Conservation (phyloP, 139 green algal genomes). For the Micractinium sp. region DNA sequence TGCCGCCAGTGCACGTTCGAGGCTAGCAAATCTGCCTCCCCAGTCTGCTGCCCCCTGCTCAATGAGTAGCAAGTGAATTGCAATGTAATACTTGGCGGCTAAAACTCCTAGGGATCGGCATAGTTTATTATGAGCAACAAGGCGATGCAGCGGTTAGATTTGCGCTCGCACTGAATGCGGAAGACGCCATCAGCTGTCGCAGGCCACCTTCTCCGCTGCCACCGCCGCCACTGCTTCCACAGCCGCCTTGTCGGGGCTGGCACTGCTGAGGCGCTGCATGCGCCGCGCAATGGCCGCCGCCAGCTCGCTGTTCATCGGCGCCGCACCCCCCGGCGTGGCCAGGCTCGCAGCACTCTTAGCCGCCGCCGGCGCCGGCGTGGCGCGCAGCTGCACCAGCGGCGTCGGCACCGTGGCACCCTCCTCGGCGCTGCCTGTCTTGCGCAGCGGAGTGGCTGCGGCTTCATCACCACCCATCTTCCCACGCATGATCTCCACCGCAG, state of each 20-base stretch:
- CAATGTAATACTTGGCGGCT: no score
- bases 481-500: constrained; percentile 37
- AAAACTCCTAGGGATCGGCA: no score
- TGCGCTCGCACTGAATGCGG: no score
- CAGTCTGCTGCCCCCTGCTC: no score
- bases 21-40: no score
- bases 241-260: constrained; percentile 15
- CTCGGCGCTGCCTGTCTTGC: background rate
- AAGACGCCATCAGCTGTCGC: no score
- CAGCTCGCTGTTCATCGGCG: background rate
- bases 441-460: background rate
- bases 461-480: background rate
- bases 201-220: background rate
- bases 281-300: constrained; percentile 35
- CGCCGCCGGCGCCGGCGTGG: background rate
- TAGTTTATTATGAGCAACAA: no score
- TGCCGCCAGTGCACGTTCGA: no score
- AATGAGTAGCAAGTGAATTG: no score
- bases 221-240: background rate
- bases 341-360: background rate
- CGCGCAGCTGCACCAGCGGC: constrained; percentile 29
- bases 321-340: background rate
- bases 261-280: constrained; percentile 9
- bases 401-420: background rate
- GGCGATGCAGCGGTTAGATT: no score